These are phyloP conservation scores for Schwanniomyces vanrijiae DNA, from an alignment of 805 yeast genomes.

Conservation along the genomic window DNA sequence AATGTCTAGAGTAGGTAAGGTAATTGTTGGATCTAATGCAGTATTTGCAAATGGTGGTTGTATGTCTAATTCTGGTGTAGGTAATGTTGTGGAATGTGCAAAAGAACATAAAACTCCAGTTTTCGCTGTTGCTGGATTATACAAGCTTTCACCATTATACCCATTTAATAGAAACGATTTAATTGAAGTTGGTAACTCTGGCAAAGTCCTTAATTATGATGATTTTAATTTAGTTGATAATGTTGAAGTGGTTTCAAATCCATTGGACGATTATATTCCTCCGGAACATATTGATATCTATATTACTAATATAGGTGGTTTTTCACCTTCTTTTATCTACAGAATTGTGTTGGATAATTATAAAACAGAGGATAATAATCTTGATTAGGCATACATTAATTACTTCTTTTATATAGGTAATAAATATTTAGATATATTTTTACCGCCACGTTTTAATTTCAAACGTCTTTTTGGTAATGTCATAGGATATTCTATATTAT, in stretches of 20 bases:
- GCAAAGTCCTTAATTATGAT: constrained; percentile 78
- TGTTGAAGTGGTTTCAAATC: constrained; percentile 77
- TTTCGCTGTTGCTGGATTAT: constrained; percentile 90
- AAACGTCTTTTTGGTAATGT: not conserved
- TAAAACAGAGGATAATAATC: constrained; percentile 74
- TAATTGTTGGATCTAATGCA: constrained; percentile 85
- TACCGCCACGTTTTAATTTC: not conserved
- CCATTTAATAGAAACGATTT: constrained; percentile 84
- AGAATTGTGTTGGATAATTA: constrained; percentile 94
- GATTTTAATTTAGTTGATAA: constrained; percentile 68
- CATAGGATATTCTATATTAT: not conserved
- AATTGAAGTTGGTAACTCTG: constrained; percentile 90
- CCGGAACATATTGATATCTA: constrained; percentile 94
- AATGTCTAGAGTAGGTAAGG: constrained; percentile 97
- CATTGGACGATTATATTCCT: constrained; percentile 84
- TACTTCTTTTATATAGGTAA: not conserved
- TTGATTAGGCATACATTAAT: constrained; percentile 33
- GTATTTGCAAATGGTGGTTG: constrained; percentile 98
- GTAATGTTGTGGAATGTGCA: constrained; percentile 93
- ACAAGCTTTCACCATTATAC: constrained; percentile 88
- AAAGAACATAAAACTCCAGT: constrained; percentile 95
- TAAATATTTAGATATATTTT: not conserved
- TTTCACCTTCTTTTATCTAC: constrained; percentile 93
- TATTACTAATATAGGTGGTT: constrained; percentile 94
- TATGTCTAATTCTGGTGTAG: constrained; percentile 84